Conservation (phyloP, 2,329 filamentous ascomycete genomes). For the Clonostachys byssicola region DNA sequence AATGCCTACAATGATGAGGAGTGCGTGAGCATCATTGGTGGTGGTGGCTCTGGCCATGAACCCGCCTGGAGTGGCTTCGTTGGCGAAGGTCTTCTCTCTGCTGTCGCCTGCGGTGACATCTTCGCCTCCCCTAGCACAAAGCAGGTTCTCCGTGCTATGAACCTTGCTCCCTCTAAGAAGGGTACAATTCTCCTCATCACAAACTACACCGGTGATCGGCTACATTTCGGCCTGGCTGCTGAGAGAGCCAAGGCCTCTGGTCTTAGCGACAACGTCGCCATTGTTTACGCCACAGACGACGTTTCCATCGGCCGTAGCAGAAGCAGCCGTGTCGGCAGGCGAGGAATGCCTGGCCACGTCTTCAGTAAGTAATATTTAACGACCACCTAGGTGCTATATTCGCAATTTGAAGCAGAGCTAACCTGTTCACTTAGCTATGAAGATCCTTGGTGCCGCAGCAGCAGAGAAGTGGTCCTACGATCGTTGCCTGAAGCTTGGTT, state of each 20-base stretch:
- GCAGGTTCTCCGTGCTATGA: constrained; percentile 63
- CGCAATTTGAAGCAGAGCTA: background rate
- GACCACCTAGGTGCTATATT: constrained; percentile 29
- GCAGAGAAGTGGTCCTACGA: constrained; percentile 49
- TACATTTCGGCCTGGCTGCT: constrained; percentile 72
- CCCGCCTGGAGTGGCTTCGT: constrained; percentile 70
- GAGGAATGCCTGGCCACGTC: constrained; percentile 65
- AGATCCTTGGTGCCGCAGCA: constrained; percentile 65
- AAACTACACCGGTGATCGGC: constrained; percentile 69
- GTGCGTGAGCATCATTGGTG: constrained; percentile 32
- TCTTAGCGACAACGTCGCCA: constrained; percentile 49
- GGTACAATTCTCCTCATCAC: constrained; percentile 70
- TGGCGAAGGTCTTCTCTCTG: constrained; percentile 63
- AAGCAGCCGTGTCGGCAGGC: constrained; percentile 66
- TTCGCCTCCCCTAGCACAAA: constrained; percentile 73
- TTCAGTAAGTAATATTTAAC: constrained; percentile 40
- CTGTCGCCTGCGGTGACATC: constrained; percentile 69
- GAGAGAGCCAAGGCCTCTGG: constrained; percentile 64
- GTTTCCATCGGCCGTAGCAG: constrained; percentile 64
- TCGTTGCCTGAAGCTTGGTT: constrained; percentile 53
- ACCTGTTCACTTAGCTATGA: constrained; percentile 43
- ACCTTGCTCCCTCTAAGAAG: constrained; percentile 52
- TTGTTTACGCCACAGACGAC: constrained; percentile 72
- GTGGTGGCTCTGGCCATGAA: constrained; percentile 71
- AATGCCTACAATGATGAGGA: constrained; percentile 18